A percentile compares a stretch with the other conserved stretches of the same genome.
Conservation (phyloP, 1,284 basidiomycete genomes). For the Cronartium quercuum region DNA sequence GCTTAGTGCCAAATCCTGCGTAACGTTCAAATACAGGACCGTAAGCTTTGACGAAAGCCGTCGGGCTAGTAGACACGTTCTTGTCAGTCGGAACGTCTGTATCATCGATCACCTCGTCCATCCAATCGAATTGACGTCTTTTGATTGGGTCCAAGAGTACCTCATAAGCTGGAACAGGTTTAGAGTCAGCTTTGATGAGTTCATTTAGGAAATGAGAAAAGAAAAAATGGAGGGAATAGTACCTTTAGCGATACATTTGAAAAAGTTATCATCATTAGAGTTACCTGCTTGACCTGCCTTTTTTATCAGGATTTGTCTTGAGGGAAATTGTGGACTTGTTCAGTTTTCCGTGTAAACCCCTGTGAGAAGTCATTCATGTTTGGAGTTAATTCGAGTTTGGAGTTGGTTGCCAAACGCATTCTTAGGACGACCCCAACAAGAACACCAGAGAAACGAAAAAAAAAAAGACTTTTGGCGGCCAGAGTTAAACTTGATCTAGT, state of each 20-base stretch:
- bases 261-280: slow-evolving; percentile 93
- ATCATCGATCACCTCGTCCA: slow-evolving; percentile 79
- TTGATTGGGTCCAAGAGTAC: slow-evolving; percentile 79
- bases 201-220: neutral
- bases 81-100: slow-evolving; percentile 61
- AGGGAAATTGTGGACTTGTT: no score
- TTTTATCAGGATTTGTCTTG: slow-evolving; percentile 99
- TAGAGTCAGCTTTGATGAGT: neutral
- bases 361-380: no score
- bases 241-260: slow-evolving; percentile 96
- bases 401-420: no score
- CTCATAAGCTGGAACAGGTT: slow-evolving; percentile 61
- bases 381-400: no score
- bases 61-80: slow-evolving; percentile 59
- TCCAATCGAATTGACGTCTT: slow-evolving; percentile 91
- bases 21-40: slow-evolving; percentile 81
- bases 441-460: no score
- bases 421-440: no score
- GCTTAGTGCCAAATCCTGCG: slow-evolving; percentile 74
- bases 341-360: no score
- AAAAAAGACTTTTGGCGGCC: no score
- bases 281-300: slow-evolving; percentile 67
- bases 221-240: neutral
- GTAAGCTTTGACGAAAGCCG: slow-evolving; percentile 61
- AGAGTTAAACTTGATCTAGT: no score